Evolutionary conservation across 257 asterid genomes (phyloP), one percentile per base, ranked within the genome.

Genomic region (Forsythia suspensa): DNA sequence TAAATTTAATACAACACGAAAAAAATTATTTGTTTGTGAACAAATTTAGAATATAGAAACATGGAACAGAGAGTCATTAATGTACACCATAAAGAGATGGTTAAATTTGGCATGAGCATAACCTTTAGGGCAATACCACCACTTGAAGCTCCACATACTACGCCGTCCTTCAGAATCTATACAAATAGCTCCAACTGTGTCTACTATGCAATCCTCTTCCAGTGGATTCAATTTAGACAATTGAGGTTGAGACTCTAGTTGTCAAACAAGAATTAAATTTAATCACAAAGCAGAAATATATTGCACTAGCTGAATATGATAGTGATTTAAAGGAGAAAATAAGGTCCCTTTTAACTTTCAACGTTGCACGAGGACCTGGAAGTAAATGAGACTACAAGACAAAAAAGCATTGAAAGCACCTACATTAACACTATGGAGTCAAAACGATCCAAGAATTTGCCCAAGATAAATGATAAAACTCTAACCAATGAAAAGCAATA

Each of bases 61-160:
- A 40, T 29, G 42, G 10, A 70, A 11, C 29, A 13, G 16, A 61
- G 59, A 41, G 39, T 48, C 75, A 74, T 24, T 74, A 15, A 4
- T 21, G 70, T 48, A 69, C 34, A 5, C 9, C 42, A 15, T 40
- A n/a, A 37, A 73, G 72, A 77, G 55, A 48, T 39, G 80, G 48
- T 40, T 44, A 21, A 21, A 59, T 46, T 48, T 61, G 71, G 66
- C 38, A 79, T 52, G 81, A 75, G 75, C 37, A 74, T 81, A 81
- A 95, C 99, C 98, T 95, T 95, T 82, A 95, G 89, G 79, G 99
- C 94, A 82, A 95, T 91, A 80, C 99, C 98, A 74, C 99, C 99
- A 81, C 99, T 95, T 71, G 99, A 95, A 78, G 97, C 95, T 76
- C 99, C 99, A 76, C 94, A 88, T 67, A 96, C 99, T 74, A 92